phyloP scores from a whole-genome alignment of 2,329 filamentous ascomycete species.

The Lecanicillium sp. region DNA sequence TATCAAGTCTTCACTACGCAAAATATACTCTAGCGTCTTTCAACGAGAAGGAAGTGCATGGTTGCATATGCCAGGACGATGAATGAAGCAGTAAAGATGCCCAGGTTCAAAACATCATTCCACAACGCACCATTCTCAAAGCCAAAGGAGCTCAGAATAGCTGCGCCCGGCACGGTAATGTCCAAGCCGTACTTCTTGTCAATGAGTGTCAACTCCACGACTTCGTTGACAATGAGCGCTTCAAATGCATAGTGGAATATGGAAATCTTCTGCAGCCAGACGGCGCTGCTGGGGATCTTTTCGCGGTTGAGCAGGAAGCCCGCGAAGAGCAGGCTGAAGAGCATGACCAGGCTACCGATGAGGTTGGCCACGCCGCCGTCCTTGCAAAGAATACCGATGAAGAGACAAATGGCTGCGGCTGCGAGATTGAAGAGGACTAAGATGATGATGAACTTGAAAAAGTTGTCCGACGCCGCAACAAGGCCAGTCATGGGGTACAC shows the following conservation, averaged over 20 bases:
- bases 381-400: conserved; percentile 92
- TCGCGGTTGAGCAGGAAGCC: conserved; percentile 92
- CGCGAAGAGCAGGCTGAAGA: conserved; percentile 92
- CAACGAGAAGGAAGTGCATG: conserved; percentile 89
- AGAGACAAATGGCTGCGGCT: conserved; percentile 85
- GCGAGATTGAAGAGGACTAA: conserved; percentile 94
- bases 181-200: conserved; percentile 95
- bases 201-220: conserved; percentile 77
- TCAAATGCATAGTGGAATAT: conserved; percentile 99
- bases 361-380: conserved; percentile 88
- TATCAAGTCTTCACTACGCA: neutral
- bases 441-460: conserved; percentile 85
- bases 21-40: conserved; percentile 53
- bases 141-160: conserved; percentile 89
- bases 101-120: conserved; percentile 75
- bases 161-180: conserved; percentile 90
- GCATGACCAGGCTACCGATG: conserved; percentile 91
- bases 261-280: conserved; percentile 88
- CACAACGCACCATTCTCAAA: conserved; percentile 85
- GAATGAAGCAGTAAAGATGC: conserved; percentile 74
- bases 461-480: conserved; percentile 72
- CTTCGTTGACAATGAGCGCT: conserved; percentile 94
- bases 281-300: conserved; percentile 74
- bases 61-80: conserved; percentile 81
- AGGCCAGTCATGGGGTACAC: conserved; percentile 97